These are phyloP conservation scores for Panicum miliaceum DNA, from an alignment of 176 grass and related monocot species.

Conservation along the genomic window DNA sequence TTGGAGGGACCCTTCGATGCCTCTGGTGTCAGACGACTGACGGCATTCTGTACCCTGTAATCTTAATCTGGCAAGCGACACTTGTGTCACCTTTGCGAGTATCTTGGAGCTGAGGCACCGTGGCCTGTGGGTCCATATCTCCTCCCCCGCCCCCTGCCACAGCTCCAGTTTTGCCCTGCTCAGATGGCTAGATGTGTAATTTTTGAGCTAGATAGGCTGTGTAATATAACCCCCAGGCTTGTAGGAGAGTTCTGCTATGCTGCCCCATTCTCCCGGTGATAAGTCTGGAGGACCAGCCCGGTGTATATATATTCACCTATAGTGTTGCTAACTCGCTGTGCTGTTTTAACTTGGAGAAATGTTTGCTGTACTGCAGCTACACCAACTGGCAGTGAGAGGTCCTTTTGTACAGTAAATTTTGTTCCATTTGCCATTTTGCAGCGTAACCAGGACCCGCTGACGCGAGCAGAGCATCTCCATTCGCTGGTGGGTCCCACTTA, in stretches of 20 bases:
- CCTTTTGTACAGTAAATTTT: too few relatives aligned
- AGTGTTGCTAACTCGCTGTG: constrained; percentile 7
- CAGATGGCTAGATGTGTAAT: constrained; percentile 32
- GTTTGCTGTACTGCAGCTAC: not conserved
- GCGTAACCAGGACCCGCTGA: too few relatives aligned
- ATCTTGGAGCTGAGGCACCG: constrained; percentile 18
- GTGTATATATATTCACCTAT: constrained; percentile 8
- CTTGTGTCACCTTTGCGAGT: not conserved
- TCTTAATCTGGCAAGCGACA: not conserved
- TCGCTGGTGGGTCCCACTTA: too few relatives aligned
- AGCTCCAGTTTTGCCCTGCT: constrained; percentile 49
- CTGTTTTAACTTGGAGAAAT: not conserved
- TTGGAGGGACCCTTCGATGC: not conserved
- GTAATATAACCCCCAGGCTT: constrained; percentile 28
- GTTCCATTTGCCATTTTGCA: too few relatives aligned
- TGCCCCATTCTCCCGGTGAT: not conserved
- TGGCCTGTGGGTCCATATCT: not conserved
- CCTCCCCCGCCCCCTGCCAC: not conserved
- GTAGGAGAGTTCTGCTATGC: constrained; percentile 3
- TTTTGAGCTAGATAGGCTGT: constrained; percentile 33
- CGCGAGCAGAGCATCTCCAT: too few relatives aligned
- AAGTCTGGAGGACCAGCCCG: constrained; percentile 3
- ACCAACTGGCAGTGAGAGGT: not conserved
- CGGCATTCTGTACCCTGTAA: constrained; percentile 22
- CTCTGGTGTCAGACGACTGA: not conserved